These are phyloP conservation scores for Leersia perrieri DNA, from an alignment of 176 grass and related monocot genomes.

Conservation along the genomic window DNA sequence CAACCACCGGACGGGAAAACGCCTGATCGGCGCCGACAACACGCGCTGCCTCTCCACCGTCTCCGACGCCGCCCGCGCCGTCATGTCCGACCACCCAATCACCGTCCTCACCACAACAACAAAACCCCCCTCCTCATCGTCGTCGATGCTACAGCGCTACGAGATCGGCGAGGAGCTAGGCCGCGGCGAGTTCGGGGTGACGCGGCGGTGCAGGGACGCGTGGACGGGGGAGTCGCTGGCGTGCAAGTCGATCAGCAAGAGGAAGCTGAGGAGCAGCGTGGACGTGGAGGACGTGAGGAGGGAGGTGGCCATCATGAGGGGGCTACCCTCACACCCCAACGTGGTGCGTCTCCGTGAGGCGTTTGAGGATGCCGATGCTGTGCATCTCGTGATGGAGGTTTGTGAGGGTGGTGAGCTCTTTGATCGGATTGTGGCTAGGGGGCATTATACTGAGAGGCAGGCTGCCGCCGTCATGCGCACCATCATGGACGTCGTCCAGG, in stretches of 20 bases:
- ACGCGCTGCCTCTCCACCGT: constrained; percentile 34
- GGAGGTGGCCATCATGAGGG: constrained; percentile 62
- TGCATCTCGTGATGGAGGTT: constrained; percentile 77
- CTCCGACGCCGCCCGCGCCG: constrained; percentile 4
- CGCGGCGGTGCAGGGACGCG: constrained; percentile 40
- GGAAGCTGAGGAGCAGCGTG: constrained; percentile 46
- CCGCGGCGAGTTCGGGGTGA: constrained; percentile 61
- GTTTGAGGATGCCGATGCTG: constrained; percentile 64
- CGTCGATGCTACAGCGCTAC: constrained; percentile 44
- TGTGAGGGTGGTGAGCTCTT: constrained; percentile 91
- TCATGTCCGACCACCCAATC: too few relatives aligned
- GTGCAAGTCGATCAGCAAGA: constrained; percentile 67
- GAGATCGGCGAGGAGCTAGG: constrained; percentile 53
- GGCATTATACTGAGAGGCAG: constrained; percentile 61
- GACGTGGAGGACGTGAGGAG: constrained; percentile 60
- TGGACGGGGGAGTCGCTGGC: constrained; percentile 32
- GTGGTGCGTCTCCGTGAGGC: constrained; percentile 61
- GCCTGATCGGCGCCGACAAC: constrained; percentile 30
- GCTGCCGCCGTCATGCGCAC: constrained; percentile 58
- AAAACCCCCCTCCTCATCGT: too few relatives aligned
- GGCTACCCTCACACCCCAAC: constrained; percentile 51
- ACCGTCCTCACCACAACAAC: too few relatives aligned
- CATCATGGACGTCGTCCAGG: constrained; percentile 64
- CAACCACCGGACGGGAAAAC: neutral
- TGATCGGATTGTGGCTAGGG: constrained; percentile 59